Base-by-base conservation (phyloP, 352 stramenopile genomes). In the Thalassiosira ordinaria region DNA sequence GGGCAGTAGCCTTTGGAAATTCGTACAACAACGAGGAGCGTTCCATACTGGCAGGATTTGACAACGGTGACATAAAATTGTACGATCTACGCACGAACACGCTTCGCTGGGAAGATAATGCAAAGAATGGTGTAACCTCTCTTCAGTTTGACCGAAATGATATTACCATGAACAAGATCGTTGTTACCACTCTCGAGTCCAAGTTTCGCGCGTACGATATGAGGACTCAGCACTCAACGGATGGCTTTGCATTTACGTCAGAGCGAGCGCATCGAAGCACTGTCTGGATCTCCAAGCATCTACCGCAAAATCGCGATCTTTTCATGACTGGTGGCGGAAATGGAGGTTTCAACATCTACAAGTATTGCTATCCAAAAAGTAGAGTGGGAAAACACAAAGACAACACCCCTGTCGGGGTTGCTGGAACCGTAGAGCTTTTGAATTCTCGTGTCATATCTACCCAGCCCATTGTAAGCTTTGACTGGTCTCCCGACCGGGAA, bases 21-120 rank as follows among this genome's bases (percentile, higher is more conserved):
- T 92, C 94, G 27, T 98, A 95, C 89, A 98, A 93, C 61, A 96
- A 98, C 66, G 82, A 94, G 9, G 97, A 99, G 74, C 93, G 97
- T 9, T 97, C 91, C 61, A 89, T 99, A 13, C 91, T 94, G 16
- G 95, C 95, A 14, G 97, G 97, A 4, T 99, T 97, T 81, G 97
- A 98, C 89, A 99, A 99, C 71, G 97, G 97, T 47, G 97, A 99
- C 86, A 85, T 99, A 55, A 98, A 98, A 88, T 88, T 99, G 78
- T 99, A 98, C 67, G 97, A 99, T 74, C 79, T 98, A 53, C 90
- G 97, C 29, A 97, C 95, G 2, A 97, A 97, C 74, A 90, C 90
- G 63, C 88, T 98, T 75, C 86, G 95, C 55, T 99, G 96, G 95
- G 97, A 99, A 79, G 98, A 95, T 59, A 99, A 98, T 80, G 96